Evolutionary conservation across 2,329 filamentous ascomycete species (phyloP).

Genomic region (Alternaria ethzedia): DNA sequence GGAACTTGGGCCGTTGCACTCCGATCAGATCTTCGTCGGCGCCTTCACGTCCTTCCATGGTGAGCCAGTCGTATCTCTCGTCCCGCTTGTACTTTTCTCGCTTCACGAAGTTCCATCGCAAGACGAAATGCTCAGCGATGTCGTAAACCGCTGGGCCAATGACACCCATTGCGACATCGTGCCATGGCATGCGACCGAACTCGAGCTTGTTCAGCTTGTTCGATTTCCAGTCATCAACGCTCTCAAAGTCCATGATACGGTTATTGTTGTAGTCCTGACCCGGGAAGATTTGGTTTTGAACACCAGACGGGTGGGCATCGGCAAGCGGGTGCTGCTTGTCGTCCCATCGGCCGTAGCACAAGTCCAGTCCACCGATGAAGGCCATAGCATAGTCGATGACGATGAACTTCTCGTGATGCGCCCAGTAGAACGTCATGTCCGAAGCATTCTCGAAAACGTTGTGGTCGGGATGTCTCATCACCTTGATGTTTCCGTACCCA

Average conservation of each 20-base stretch:
- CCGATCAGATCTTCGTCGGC: constrained; percentile 84
- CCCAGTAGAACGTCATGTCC: constrained; percentile 98
- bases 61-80: constrained; percentile 81
- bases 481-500: constrained; percentile 84
- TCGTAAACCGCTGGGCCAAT: constrained; percentile 89
- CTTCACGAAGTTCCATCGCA: constrained; percentile 97
- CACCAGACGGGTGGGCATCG: constrained; percentile 84
- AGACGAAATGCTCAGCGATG: constrained; percentile 92
- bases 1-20: constrained; percentile 87
- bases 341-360: constrained; percentile 97
- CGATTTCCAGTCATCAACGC: constrained; percentile 87
- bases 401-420: constrained; percentile 97
- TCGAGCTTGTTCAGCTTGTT: constrained; percentile 93
- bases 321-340: constrained; percentile 81
- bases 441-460: constrained; percentile 92
- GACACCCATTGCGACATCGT: constrained; percentile 92
- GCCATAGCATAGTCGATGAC: constrained; percentile 90
- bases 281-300: constrained; percentile 85
- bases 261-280: constrained; percentile 99
- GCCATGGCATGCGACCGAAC: constrained; percentile 96
- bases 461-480: constrained; percentile 93
- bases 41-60: constrained; percentile 75
- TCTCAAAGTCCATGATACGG: constrained; percentile 92
- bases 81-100: constrained; percentile 97
- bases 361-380: constrained; percentile 91